Base-by-base conservation (phyloP, 2,329 filamentous ascomycete genomes). In the Neonectria hederae region DNA sequence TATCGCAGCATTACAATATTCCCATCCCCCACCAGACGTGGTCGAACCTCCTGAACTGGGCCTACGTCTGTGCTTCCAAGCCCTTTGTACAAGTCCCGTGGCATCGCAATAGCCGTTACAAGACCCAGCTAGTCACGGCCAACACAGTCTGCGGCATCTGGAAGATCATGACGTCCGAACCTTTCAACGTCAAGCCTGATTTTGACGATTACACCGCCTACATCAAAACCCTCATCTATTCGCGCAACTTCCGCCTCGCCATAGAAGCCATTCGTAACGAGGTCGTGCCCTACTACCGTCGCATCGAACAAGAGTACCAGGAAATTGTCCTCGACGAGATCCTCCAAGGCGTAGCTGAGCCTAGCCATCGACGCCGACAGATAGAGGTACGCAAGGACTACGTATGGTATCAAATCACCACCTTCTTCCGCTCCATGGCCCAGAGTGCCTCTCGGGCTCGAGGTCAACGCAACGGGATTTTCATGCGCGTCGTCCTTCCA, bases 11-110 rank as follows among this genome's bases (percentile, higher is more conserved):
- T 7, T 92, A 91, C 76, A 67, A 79, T 1, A 78, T 95, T 24
- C 66, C 80, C 1, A 87, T 95, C 40, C 78, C 87, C 0, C 70
- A 74, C 7, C 74, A 82, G 5, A 82, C 88, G 19, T 95, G 92
- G 92, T 82, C 83, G 8, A 86, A 89, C 59, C 77, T 95, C 2
- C 80, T 94, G 17, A 83, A 87, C 65, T 92, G 90, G 86, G 84
- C 90, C 0, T 90, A 88, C 70, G 80, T 92, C 10, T 81, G 89
- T 43, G 79, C 75, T 65, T 80, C 73, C 45, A 81, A 78, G 61
- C 78, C 77, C 1, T 38, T 38, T 52, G 76, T 70, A 38, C 65
- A 65, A 52, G 78, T 68, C 58, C 77, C 80, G 67, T 83, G 82
- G 76, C 70, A 67, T 46, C 59, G 74, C 2, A 73, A 78, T 21